Conservation (phyloP, 805 yeast species). For the Saturnispora silvae region DNA sequence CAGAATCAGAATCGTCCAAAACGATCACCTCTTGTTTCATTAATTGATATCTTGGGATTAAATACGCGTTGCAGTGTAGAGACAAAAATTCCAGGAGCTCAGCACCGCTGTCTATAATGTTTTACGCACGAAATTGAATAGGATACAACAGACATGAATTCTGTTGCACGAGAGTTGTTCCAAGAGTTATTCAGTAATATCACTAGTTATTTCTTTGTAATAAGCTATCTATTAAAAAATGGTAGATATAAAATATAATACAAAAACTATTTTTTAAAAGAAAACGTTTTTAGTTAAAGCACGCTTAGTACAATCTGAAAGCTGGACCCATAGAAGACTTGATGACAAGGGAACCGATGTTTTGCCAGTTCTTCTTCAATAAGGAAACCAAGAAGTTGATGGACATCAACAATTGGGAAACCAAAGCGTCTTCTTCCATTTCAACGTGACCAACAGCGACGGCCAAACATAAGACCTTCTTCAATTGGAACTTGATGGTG, state of each 20-base stretch:
- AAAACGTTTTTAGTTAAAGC: too few relatives aligned
- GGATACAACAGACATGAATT: too few relatives aligned
- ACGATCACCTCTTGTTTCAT: conserved; percentile 1
- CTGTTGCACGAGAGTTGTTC: too few relatives aligned
- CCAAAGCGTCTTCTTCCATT: conserved; percentile 94
- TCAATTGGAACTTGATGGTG: conserved; percentile 99
- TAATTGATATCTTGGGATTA: neutral
- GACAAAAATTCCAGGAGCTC: too few relatives aligned
- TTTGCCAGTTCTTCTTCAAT: conserved; percentile 99
- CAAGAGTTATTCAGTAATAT: too few relatives aligned
- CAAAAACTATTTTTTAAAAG: too few relatives aligned
- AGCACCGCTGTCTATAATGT: too few relatives aligned
- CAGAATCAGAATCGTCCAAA: conserved; percentile 2
- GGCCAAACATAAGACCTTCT: conserved; percentile 98
- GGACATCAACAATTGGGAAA: conserved; percentile 97
- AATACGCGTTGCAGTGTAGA: too few relatives aligned
- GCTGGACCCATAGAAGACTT: conserved; percentile 99
- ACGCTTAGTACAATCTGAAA: conserved; percentile 91
- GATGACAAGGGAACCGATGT: conserved; percentile 98
- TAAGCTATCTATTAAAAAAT: too few relatives aligned
- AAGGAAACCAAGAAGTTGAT: conserved; percentile 98
- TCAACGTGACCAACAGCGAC: conserved; percentile 99
- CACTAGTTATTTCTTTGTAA: too few relatives aligned
- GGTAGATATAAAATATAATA: too few relatives aligned
- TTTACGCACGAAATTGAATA: too few relatives aligned